These are phyloP conservation scores for Amanita thiersii DNA, from an alignment of 768 basidiomycete genomes.

Conservation along the genomic window DNA sequence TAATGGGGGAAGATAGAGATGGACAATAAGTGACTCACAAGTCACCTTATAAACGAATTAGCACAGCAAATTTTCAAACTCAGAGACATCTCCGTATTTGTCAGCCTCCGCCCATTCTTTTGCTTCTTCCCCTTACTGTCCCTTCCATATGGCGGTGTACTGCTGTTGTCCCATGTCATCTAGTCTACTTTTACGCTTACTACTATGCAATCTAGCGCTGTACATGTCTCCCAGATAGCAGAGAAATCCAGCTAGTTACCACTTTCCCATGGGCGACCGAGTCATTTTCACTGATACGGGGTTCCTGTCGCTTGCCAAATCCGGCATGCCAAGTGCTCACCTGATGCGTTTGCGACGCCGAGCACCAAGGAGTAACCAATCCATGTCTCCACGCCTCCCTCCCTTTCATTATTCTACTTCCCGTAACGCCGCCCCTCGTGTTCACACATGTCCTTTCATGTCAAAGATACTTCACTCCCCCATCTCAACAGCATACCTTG, in stretches of 20 bases:
- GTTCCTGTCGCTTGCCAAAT: not conserved
- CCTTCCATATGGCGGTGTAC: constrained; percentile 1
- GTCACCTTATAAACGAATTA: not conserved
- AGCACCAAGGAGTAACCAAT: not conserved
- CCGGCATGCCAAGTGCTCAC: not conserved
- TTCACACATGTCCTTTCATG: too few species aligned
- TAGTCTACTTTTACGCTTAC: not conserved
- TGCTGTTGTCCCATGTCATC: not conserved
- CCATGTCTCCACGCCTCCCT: too few species aligned
- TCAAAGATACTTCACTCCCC: too few species aligned
- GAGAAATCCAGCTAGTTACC: not conserved
- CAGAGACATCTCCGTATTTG: constrained; percentile 2
- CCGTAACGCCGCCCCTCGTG: too few species aligned
- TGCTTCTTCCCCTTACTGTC: not conserved
- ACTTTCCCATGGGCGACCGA: not conserved
- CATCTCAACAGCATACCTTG: too few species aligned
- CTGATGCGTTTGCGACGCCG: not conserved
- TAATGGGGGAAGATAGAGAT: constrained; percentile 1
- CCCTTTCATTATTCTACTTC: too few species aligned
- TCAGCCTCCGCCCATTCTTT: not conserved
- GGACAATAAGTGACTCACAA: not conserved
- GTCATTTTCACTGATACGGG: not conserved
- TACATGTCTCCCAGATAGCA: not conserved
- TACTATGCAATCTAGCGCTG: not conserved
- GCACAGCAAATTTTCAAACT: constrained; percentile 9